Percentiles rank a stretch among this genome's conserved stretches.
Evolutionary conservation across 2,329 filamentous ascomycete genomes (phyloP).

Genomic region (Piedraia hortae): DNA sequence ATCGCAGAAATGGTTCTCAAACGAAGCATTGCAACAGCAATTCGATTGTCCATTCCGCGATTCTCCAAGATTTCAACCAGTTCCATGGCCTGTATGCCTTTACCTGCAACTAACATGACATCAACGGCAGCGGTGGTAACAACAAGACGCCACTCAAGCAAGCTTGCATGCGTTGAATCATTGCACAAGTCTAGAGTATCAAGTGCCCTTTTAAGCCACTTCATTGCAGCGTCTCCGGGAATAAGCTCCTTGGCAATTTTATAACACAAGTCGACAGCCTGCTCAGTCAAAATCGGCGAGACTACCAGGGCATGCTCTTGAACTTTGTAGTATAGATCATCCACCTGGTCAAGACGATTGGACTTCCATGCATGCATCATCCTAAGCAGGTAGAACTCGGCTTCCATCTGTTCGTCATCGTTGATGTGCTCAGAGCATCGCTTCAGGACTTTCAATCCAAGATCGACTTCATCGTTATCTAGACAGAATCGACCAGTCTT

Average conservation of each 20-base stretch:
- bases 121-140: slow-evolving; percentile 28
- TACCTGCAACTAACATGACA: slow-evolving; percentile 1
- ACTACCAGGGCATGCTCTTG: slow-evolving; percentile 17
- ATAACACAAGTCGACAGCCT: slow-evolving; percentile 38
- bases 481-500: slow-evolving; percentile 37
- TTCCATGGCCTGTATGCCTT: slow-evolving; percentile 6
- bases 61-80: slow-evolving; percentile 30
- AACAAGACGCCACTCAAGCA: slow-evolving; percentile 38
- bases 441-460: slow-evolving; percentile 34
- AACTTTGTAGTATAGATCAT: slow-evolving; percentile 44
- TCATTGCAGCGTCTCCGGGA: slow-evolving; percentile 28
- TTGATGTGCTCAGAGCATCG: slow-evolving; percentile 27
- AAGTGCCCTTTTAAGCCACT: slow-evolving; percentile 48
- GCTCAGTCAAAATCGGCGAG: slow-evolving; percentile 25
- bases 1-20: slow-evolving; percentile 35
- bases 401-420: slow-evolving; percentile 17
- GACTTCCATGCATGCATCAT: slow-evolving; percentile 51
- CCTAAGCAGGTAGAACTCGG: slow-evolving; percentile 38
- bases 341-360: slow-evolving; percentile 43
- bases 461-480: slow-evolving; percentile 26
- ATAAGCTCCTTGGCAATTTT: slow-evolving; percentile 39
- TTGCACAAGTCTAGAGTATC: slow-evolving; percentile 28
- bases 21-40: slow-evolving; percentile 37
- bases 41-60: slow-evolving; percentile 29
- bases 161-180: slow-evolving; percentile 28